Conservation (phyloP, 2,329 filamentous ascomycete species). For the Pseudogymnoascus pannorum region DNA sequence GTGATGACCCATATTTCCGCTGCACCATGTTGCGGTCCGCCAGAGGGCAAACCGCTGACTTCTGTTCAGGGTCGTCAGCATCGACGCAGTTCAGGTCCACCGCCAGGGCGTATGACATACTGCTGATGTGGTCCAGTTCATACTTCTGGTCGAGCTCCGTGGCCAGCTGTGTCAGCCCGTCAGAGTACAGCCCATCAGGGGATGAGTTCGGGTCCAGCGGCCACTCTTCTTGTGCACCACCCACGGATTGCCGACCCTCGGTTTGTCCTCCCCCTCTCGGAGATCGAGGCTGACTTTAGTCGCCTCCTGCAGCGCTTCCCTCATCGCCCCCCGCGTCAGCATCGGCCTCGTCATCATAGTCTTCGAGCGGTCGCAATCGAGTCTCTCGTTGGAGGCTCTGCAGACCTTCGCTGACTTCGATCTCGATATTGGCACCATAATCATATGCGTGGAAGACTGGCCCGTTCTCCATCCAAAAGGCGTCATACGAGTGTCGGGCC, state of each 20-base stretch:
- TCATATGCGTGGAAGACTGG: not conserved
- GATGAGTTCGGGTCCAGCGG: too few species aligned
- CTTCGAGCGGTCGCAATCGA: not conserved
- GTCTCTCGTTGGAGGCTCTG: not conserved
- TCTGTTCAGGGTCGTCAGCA: not conserved
- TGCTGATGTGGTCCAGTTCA: not conserved
- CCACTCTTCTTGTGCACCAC: not conserved
- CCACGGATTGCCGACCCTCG: not conserved
- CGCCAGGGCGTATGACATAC: not conserved
- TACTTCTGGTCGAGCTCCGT: not conserved
- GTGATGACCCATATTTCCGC: too few species aligned
- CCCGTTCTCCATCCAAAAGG: slow-evolving; percentile 16
- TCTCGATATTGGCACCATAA: not conserved
- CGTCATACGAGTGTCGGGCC: slow-evolving; percentile 15
- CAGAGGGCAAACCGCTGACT: not conserved
- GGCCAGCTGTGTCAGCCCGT: not conserved
- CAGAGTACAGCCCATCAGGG: not conserved
- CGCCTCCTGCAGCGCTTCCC: not conserved
- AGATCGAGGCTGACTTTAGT: not conserved
- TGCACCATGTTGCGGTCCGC: not conserved
- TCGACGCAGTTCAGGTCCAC: not conserved
- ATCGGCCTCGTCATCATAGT: not conserved
- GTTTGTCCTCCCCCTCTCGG: not conserved
- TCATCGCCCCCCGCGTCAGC: not conserved
- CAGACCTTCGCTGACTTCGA: not conserved